Conservation (phyloP, 305 asterid species). For the Petunia hybrid region DNA sequence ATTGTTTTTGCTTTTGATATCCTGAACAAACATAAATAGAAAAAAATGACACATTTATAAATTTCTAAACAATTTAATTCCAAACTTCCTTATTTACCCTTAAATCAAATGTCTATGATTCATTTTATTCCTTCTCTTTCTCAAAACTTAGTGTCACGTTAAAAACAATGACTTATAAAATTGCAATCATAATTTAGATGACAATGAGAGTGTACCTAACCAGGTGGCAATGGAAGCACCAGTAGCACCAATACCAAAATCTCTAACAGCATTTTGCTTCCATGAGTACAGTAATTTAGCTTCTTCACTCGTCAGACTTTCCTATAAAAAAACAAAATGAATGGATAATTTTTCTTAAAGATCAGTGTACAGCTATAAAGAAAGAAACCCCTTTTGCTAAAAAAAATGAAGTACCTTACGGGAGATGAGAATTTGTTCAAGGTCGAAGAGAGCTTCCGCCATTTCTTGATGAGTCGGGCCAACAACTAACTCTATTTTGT, state of each 20-base stretch:
- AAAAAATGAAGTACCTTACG: not conserved
- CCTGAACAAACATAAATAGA: not conserved
- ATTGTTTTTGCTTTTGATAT: not conserved
- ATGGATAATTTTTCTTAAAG: not conserved
- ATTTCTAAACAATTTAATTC: too few species aligned
- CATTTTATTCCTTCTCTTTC: too few species aligned
- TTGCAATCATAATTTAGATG: not conserved
- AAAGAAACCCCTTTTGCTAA: not conserved
- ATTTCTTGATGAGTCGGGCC: not conserved
- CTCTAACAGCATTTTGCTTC: slow-evolving; percentile 45
- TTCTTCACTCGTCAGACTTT: slow-evolving; percentile 55
- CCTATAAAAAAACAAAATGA: slow-evolving; percentile 39
- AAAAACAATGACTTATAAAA: too few species aligned
- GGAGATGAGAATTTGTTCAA: slow-evolving; percentile 21
- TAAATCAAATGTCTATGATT: too few species aligned
- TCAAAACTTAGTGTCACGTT: too few species aligned
- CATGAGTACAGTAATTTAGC: slow-evolving; percentile 47
- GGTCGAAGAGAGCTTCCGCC: slow-evolving; percentile 17
- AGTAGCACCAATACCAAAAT: slow-evolving; percentile 46
- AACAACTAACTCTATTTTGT: too few species aligned
- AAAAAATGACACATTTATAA: not conserved
- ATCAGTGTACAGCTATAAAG: not conserved
- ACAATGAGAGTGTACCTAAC: slow-evolving; percentile 55
- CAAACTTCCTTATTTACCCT: too few species aligned
- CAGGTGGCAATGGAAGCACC: slow-evolving; percentile 51